phyloP scores from a whole-genome alignment of 441 rosid genomes.

The Mallotus repandus region DNA sequence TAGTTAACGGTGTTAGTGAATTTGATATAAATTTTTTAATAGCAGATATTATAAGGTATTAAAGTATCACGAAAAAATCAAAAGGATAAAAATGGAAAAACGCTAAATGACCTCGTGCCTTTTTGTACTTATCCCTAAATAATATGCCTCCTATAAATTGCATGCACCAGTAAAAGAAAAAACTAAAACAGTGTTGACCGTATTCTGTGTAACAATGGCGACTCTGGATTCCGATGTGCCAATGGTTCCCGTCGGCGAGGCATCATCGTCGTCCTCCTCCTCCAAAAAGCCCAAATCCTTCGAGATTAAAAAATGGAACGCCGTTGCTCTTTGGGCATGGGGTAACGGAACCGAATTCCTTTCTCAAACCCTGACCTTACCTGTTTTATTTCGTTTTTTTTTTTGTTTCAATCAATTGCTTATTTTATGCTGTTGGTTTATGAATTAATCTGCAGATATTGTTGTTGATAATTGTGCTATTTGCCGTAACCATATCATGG shows the following conservation, averaged over 20 bases:
- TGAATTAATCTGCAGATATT: constrained; percentile 46
- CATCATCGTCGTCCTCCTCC: constrained; percentile 42
- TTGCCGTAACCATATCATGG: constrained; percentile 90
- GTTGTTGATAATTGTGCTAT: constrained; percentile 91
- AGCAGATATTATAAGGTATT: no score
- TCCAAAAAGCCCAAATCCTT: constrained; percentile 76
- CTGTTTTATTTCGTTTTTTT: background rate
- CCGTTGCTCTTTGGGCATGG: constrained; percentile 97
- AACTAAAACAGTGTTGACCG: no score
- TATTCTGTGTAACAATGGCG: constrained; percentile 38
- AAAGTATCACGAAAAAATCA: no score
- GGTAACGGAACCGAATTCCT: constrained; percentile 35
- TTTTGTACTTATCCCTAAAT: no score
- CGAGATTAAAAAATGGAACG: constrained; percentile 93
- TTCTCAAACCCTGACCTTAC: background rate
- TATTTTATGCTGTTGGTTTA: background rate
- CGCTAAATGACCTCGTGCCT: no score
- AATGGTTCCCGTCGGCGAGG: constrained; percentile 69
- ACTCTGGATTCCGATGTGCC: constrained; percentile 71
- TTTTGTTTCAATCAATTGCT: background rate
- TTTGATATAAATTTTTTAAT: no score
- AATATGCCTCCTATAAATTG: no score
- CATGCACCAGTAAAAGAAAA: no score
- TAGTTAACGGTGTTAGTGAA: no score
- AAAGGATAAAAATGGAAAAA: no score